phyloP scores from a whole-genome alignment of 192 early-diverging fungal species.

The Coemansia sp. region DNA sequence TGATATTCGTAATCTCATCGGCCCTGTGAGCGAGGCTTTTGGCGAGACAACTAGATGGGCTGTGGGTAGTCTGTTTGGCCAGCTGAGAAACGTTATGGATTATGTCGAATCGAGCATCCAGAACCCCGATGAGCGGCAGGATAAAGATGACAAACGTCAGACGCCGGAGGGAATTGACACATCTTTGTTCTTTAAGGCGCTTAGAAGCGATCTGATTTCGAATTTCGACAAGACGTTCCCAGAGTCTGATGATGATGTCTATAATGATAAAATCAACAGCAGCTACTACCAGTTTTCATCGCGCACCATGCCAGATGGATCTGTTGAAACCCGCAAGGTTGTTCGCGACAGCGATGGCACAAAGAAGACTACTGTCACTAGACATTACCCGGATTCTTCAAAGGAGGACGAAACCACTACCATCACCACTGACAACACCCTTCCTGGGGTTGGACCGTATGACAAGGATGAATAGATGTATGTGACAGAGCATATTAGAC shows the following conservation, averaged over 20 bases:
- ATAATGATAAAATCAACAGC: neutral
- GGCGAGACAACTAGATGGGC: conserved; percentile 49
- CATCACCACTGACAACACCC: neutral
- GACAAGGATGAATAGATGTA: neutral
- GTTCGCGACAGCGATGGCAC: conserved; percentile 27
- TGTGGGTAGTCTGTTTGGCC: conserved; percentile 40
- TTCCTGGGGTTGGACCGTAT: neutral
- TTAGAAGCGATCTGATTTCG: conserved; percentile 25
- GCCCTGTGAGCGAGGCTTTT: conserved; percentile 33
- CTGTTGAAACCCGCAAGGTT: conserved; percentile 47
- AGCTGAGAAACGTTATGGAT: conserved; percentile 39
- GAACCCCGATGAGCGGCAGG: conserved; percentile 6
- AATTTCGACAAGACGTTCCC: conserved; percentile 39
- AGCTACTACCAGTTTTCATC: conserved; percentile 41
- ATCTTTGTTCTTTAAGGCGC: conserved; percentile 20
- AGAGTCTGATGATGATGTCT: conserved; percentile 19
- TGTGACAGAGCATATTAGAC: too few species aligned
- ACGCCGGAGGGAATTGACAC: neutral
- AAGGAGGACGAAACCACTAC: conserved; percentile 16
- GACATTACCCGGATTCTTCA: conserved; percentile 15
- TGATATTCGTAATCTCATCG: conserved; percentile 27
- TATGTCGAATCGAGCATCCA: conserved; percentile 35
- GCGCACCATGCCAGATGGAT: conserved; percentile 49
- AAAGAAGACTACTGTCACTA: conserved; percentile 33
- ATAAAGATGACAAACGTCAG: neutral